Conservation (phyloP, 345 rosid species). For the Carallia pectinifolia region DNA sequence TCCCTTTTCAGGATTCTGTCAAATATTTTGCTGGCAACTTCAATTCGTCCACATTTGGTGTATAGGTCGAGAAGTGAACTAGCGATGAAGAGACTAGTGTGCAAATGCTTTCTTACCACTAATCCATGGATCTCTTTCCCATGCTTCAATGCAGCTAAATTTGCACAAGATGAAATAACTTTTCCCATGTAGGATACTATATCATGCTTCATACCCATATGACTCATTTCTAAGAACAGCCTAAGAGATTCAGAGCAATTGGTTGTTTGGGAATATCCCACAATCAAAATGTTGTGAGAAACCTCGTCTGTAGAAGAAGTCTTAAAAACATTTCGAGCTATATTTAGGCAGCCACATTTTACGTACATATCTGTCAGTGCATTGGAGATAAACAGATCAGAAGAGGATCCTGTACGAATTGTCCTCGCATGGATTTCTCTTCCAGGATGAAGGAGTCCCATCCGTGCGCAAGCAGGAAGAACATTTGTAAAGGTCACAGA, state of each 20-base stretch:
- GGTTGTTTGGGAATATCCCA: conserved; percentile 1
- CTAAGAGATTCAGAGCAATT: neutral
- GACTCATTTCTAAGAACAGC: neutral
- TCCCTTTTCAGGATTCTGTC: neutral
- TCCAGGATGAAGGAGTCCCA: conserved; percentile 33
- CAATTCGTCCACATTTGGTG: neutral
- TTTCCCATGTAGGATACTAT: neutral
- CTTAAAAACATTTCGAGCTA: neutral
- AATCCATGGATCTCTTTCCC: neutral
- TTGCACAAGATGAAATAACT: neutral
- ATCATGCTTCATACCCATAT: neutral
- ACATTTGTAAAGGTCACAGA: conserved; percentile 45
- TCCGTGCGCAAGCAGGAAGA: conserved; percentile 44
- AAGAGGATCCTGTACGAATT: conserved; percentile 26
- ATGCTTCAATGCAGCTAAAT: neutral
- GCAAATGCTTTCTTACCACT: neutral
- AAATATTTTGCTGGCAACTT: neutral
- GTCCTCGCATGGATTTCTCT: conserved; percentile 45
- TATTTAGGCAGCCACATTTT: neutral
- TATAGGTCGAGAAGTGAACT: neutral
- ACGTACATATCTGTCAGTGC: neutral
- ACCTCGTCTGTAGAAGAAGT: neutral
- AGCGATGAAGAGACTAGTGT: neutral
- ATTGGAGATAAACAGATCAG: conserved; percentile 34
- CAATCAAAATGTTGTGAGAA: neutral